A percentile compares a stretch with the other conserved stretches of the same genome.
Evolutionary conservation across 305 asterid species (phyloP).

Genomic region (Fraxinus platypoda): DNA sequence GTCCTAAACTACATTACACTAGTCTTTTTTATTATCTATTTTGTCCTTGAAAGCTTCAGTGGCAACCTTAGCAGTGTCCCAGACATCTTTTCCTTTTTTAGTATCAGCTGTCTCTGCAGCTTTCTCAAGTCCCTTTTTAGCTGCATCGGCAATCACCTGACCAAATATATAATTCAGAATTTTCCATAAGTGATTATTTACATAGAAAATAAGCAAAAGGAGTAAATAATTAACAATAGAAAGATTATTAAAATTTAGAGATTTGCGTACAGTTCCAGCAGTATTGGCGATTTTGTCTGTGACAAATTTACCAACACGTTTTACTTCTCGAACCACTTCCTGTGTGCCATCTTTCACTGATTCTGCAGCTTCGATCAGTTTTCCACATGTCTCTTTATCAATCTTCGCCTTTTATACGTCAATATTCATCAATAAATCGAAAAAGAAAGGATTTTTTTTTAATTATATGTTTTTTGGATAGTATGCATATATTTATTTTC

Average conservation of each 20-base stretch:
- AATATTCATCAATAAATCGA: background rate
- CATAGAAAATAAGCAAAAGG: too few species aligned
- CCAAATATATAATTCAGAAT: background rate
- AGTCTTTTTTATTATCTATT: slow-evolving; percentile 20
- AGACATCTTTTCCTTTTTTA: slow-evolving; percentile 34
- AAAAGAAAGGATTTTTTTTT: too few species aligned
- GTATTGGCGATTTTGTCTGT: slow-evolving; percentile 39
- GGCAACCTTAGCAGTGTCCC: slow-evolving; percentile 55
- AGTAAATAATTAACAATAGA: too few species aligned
- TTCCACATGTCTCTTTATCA: slow-evolving; percentile 66
- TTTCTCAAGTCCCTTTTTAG: slow-evolving; percentile 56
- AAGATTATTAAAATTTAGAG: too few species aligned
- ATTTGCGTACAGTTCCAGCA: slow-evolving; percentile 49
- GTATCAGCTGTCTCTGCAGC: slow-evolving; percentile 42
- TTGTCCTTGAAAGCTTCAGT: slow-evolving; percentile 38
- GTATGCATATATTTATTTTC: background rate
- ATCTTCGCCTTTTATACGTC: slow-evolving; percentile 26
- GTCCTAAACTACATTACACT: background rate
- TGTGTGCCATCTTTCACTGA: slow-evolving; percentile 62
- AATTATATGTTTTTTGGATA: background rate
- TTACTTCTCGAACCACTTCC: slow-evolving; percentile 55
- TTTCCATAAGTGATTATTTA: too few species aligned
- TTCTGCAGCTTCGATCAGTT: slow-evolving; percentile 65
- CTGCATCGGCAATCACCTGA: slow-evolving; percentile 51
- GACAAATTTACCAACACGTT: slow-evolving; percentile 42